phyloP scores from a whole-genome alignment of 2,329 filamentous ascomycete genomes.

The Calonectria ilicicola region DNA sequence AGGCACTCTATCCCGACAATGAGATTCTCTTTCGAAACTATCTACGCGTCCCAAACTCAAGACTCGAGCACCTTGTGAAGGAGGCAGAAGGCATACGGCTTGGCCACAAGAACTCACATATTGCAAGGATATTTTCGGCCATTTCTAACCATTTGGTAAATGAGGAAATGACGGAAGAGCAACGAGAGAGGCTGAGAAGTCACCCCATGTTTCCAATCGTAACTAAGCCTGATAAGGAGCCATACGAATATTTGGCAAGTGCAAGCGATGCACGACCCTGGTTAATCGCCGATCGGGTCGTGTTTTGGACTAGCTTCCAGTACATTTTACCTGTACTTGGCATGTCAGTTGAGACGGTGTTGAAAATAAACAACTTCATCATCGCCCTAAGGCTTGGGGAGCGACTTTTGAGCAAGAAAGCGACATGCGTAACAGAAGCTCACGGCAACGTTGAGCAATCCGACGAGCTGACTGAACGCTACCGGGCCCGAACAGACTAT shows the following conservation, averaged over 20 bases:
- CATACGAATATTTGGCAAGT: constrained; percentile 4
- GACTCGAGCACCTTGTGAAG: constrained; percentile 7
- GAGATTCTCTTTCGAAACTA: constrained; percentile 12
- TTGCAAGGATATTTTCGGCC: not conserved
- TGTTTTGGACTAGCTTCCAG: not conserved
- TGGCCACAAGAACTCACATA: not conserved
- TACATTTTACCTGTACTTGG: not conserved
- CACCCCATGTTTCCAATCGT: constrained; percentile 9
- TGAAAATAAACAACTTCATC: not conserved
- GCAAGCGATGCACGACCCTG: not conserved
- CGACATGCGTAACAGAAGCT: not conserved
- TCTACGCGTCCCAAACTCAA: not conserved
- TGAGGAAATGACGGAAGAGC: not conserved
- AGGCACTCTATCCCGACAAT: constrained; percentile 8
- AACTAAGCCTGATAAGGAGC: not conserved
- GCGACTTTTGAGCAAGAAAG: not conserved
- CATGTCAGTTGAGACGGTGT: not conserved
- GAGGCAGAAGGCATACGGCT: not conserved
- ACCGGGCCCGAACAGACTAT: constrained; percentile 3
- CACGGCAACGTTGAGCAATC: not conserved
- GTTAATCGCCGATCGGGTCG: constrained; percentile 11
- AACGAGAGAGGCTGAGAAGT: not conserved
- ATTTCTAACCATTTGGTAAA: not conserved
- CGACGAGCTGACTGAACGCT: constrained; percentile 6
- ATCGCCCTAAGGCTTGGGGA: not conserved